Conservation (phyloP, 192 early-diverging fungal species). For the Coemansia sp. region DNA sequence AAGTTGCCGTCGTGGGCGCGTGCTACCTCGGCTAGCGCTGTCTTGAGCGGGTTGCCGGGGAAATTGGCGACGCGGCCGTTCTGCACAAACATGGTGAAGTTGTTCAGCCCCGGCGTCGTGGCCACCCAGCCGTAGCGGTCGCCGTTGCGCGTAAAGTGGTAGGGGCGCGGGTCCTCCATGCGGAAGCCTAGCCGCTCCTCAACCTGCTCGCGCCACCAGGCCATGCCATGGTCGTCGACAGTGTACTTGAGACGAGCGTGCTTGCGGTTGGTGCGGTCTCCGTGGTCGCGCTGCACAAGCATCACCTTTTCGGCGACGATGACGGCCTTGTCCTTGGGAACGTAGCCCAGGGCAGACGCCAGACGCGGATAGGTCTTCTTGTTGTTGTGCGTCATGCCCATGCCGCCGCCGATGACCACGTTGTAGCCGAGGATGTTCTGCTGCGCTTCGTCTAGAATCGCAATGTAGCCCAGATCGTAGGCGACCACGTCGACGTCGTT, state of each 20-base stretch:
- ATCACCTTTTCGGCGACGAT: constrained; percentile 87
- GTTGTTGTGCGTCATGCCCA: constrained; percentile 99
- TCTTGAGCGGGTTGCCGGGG: constrained; percentile 68
- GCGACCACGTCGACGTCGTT: constrained; percentile 98
- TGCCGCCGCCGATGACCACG: constrained; percentile 91
- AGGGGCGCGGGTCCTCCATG: constrained; percentile 66
- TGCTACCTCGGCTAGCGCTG: constrained; percentile 76
- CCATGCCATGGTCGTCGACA: constrained; percentile 89
- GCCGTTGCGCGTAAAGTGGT: constrained; percentile 80
- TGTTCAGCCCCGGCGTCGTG: constrained; percentile 35
- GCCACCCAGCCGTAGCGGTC: constrained; percentile 90
- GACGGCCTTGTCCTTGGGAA: constrained; percentile 72
- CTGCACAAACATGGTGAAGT: constrained; percentile 87
- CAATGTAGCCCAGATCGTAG: constrained; percentile 92
- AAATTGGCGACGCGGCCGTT: constrained; percentile 89
- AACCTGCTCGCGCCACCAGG: constrained; percentile 86
- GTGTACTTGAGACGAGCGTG: constrained; percentile 99
- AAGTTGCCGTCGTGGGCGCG: constrained; percentile 72
- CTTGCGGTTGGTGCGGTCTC: constrained; percentile 96
- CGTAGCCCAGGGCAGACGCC: constrained; percentile 75
- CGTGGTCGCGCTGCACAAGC: constrained; percentile 89
- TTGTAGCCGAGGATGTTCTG: constrained; percentile 84
- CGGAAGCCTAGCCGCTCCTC: constrained; percentile 76
- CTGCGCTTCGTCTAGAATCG: constrained; percentile 71
- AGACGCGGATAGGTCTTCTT: constrained; percentile 93